Base-by-base conservation (phyloP, 192 early-diverging fungal genomes). In the Entophlyctis helioformis region DNA sequence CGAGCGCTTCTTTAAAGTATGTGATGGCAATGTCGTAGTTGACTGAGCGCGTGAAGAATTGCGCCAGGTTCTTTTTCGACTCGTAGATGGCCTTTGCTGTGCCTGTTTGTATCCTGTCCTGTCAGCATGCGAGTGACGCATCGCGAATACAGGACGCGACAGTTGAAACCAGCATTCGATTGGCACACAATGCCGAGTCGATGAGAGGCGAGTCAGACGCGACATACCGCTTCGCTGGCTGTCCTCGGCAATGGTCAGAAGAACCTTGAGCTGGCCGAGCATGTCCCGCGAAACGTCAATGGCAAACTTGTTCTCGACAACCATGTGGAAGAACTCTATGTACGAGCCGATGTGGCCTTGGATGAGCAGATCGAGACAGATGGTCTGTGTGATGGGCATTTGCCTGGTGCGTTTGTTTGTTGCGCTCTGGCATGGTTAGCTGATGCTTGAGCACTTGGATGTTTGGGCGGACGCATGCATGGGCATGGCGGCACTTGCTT, bases 241-340 rank as follows among this genome's bases (percentile, higher is more conserved):
- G 32, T 40, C 35, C 43, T 72, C 69, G 2, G 42, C 42, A 2
- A 51, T 50, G 20, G 56, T 64, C 15, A 72, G 50, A n/a, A 72
- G 53, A 0, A 29, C 36, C 39, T 64, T 53, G n/a, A 65, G 38
- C 29, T 48, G 39, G 16, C 41, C 26, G 26, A 67, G 34, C 16
- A 42, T 28, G 1, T 59, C 46, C 16, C 26, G 22, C 18, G 49
- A 26, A 16, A 42, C 26, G 9, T 18, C n/a, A 20, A 2, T 16
- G 25, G 21, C 23, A 3, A 39, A 16, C 20, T 20, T 20, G n/a
- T 37, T 44, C 27, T 35, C 23, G 25, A 53, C 34, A 16, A 54
- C 54, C 42, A 61, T 59, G 19, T 42, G 56, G 54, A 71, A 69
- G 39, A 69, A 69, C 38, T 58, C 55, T n/a, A 60, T 54, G 38